A percentile compares a stretch with the other conserved stretches of the same genome.
phyloP scores from a whole-genome alignment of 1,284 basidiomycete species.

The Cryptococcus floricola region DNA sequence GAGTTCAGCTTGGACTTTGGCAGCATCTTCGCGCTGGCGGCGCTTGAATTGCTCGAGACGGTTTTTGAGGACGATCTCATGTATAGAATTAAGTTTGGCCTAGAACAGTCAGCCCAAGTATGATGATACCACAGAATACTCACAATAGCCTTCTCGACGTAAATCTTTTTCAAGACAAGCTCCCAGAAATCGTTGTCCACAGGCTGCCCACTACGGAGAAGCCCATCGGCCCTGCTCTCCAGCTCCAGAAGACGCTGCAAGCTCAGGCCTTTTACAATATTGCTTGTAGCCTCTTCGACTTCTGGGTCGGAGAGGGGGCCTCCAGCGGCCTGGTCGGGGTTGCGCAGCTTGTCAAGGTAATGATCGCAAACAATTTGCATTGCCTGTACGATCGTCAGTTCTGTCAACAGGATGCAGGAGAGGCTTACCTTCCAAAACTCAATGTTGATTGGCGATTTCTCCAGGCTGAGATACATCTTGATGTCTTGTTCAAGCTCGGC shows the following conservation, averaged over 20 bases:
- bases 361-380: slow-evolving; percentile 97
- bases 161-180: slow-evolving; percentile 76
- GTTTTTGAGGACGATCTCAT: slow-evolving; percentile 94
- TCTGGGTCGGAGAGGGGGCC: slow-evolving; percentile 36
- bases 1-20: slow-evolving; percentile 86
- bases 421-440: slow-evolving; percentile 91
- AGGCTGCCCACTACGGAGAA: slow-evolving; percentile 85
- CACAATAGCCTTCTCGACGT: slow-evolving; percentile 99
- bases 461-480: slow-evolving; percentile 81
- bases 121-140: slow-evolving; percentile 5
- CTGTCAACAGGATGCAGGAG: background rate
- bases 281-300: slow-evolving; percentile 36
- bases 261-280: slow-evolving; percentile 50
- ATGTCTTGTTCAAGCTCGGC: slow-evolving; percentile 94
- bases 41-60: slow-evolving; percentile 92
- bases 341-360: slow-evolving; percentile 70
- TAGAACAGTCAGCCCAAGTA: slow-evolving; percentile 38
- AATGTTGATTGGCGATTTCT: slow-evolving; percentile 76
- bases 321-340: slow-evolving; percentile 47
- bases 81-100: slow-evolving; percentile 85
- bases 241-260: slow-evolving; percentile 77
- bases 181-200: slow-evolving; percentile 99
- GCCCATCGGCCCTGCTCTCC: slow-evolving; percentile 80
- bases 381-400: slow-evolving; percentile 55
- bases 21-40: slow-evolving; percentile 88